Evolutionary conservation across 2,329 filamentous ascomycete species (phyloP).

Genomic region (Fusarium siculi): DNA sequence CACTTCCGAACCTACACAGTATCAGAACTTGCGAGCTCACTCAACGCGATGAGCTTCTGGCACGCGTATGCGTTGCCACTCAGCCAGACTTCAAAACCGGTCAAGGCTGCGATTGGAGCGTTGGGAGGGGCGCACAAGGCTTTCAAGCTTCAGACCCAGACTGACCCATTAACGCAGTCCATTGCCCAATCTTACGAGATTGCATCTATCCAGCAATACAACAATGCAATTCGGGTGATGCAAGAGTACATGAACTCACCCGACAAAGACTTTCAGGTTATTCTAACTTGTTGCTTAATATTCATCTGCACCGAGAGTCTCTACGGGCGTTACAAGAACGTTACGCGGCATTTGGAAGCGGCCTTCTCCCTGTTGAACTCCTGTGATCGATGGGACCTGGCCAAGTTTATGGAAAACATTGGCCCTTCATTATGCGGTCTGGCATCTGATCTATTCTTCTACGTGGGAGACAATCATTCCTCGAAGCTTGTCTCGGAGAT

Average conservation of each 20-base stretch:
- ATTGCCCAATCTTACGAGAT: slow-evolving; percentile 8
- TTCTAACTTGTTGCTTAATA: slow-evolving; percentile 17
- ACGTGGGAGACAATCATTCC: neutral
- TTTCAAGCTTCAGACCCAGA: slow-evolving; percentile 6
- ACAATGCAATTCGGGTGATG: slow-evolving; percentile 1
- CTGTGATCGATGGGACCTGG: neutral
- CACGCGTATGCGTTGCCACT: slow-evolving; percentile 1
- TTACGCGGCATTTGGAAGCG: slow-evolving; percentile 2
- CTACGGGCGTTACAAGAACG: neutral
- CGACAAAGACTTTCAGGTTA: neutral
- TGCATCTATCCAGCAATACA: slow-evolving; percentile 10
- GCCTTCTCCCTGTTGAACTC: neutral
- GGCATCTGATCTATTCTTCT: slow-evolving; percentile 9
- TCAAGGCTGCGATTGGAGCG: slow-evolving; percentile 1
- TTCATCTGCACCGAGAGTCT: slow-evolving; percentile 23
- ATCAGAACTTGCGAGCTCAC: neutral
- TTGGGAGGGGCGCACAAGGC: slow-evolving; percentile 20
- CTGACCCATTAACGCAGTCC: neutral
- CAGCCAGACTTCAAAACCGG: neutral
- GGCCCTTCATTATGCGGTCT: slow-evolving; percentile 4
- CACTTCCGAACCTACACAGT: slow-evolving; percentile 14
- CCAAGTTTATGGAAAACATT: slow-evolving; percentile 11
- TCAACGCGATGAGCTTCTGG: slow-evolving; percentile 9
- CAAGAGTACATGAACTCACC: slow-evolving; percentile 6
- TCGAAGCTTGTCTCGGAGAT: slow-evolving; percentile 3